Evolutionary conservation across 2,329 filamentous ascomycete species (phyloP), one percentile per base, ranked within the genome.

Genomic region (Aschersonia sp.): DNA sequence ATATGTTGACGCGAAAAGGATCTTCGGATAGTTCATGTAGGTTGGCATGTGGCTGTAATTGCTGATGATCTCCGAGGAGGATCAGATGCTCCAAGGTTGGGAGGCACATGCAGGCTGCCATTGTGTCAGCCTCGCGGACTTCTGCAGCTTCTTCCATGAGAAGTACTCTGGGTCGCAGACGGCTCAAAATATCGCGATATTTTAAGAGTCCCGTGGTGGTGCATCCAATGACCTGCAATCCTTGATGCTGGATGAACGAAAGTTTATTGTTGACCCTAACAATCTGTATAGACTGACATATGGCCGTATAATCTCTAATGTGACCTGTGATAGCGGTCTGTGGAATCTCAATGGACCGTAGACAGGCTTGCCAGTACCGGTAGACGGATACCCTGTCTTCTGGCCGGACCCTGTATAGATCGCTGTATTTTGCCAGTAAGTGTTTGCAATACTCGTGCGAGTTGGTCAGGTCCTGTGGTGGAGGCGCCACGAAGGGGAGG

Each of bases 161-260:
- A 10, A 91, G 71, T 3, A 86, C 70, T 30, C 71, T 77, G 0
- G 87, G 85, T 31, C 75, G 69, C 4, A 91, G 59, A 2, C 77
- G 76, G 1, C 80, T 71, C 29, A 94, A 68, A 2, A 91, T 68
- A 1, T 74, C 77, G 3, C 86, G 78, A 51, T 92, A 91, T 55
- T 94, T 94, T 62, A 81, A 82, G 6, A 94, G 60, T 1, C 87
- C 86, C 0, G 88, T 94, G 0, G 84, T 89, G 0, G 88, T 94
- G 46, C 76, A 75, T 35, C 75, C 74, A 3, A 91, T 65, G 30
- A 86, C 70, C 29, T 74, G 64, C 12, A 74, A 61, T 0, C 55
- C 45, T 12, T 63, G 58, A 1, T 53, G 49, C 3, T 55, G 56
- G n/a, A 76, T 58, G 5, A 69, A 57, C 4, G 56, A 55, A 6